phyloP scores from a whole-genome alignment of 228 moss, liverwort and hornwort genomes.

The Sphagnum fallax region DNA sequence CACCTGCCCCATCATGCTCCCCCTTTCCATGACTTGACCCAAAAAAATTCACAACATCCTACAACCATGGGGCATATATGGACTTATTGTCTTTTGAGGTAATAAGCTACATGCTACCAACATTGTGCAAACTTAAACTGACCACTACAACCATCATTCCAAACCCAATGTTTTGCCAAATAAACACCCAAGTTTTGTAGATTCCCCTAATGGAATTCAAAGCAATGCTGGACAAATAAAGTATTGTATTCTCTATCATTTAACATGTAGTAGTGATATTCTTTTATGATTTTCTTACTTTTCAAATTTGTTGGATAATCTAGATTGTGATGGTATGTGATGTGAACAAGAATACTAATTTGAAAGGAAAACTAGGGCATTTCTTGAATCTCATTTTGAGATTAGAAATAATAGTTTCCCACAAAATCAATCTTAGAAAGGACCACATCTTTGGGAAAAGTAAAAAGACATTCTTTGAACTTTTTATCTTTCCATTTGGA shows the following conservation, averaged over 20 bases:
- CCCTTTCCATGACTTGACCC: background rate
- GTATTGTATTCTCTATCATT: background rate
- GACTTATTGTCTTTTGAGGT: background rate
- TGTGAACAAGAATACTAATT: constrained; percentile 2
- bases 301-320: background rate
- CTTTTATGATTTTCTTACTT: background rate
- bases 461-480: background rate
- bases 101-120: constrained; percentile 2
- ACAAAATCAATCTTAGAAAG: background rate
- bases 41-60: background rate
- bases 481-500: background rate
- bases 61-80: background rate
- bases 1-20: constrained; percentile 1
- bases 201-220: background rate
- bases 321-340: background rate
- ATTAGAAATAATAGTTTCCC: background rate
- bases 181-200: background rate
- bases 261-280: background rate
- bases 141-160: background rate
- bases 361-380: background rate
- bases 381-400: constrained; percentile 1
- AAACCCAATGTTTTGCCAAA: background rate
- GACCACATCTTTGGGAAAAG: background rate
- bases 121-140: background rate
- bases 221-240: background rate